phyloP scores from a whole-genome alignment of 2,329 filamentous ascomycete species.

The Colletotrichum chlorophyti region DNA sequence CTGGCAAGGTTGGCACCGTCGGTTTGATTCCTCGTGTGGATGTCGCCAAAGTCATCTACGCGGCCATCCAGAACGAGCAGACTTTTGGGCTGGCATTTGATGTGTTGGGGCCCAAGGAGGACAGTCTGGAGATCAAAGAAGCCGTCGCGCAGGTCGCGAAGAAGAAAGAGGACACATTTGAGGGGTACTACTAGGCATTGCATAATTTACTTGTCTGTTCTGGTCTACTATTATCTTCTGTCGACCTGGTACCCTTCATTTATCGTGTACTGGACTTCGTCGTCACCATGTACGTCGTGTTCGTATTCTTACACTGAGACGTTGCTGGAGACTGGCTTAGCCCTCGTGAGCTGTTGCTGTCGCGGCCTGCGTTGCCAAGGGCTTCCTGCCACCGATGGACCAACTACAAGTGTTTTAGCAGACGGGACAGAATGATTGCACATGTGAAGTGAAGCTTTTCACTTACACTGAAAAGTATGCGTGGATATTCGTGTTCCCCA shows the following conservation, averaged over 20 bases:
- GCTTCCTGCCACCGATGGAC: conserved; percentile 33
- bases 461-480: conserved; percentile 46
- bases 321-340: too few species aligned
- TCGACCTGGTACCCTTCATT: too few species aligned
- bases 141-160: conserved; percentile 46
- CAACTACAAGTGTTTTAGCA: background rate
- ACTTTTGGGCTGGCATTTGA: conserved; percentile 51
- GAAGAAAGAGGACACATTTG: conserved; percentile 40
- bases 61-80: conserved; percentile 44
- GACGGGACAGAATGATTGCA: background rate
- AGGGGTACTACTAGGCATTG: conserved; percentile 32
- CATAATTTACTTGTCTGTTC: background rate
- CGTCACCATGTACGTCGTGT: too few species aligned
- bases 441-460: rapidly evolving
- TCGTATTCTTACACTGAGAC: too few species aligned
- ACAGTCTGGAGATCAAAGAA: conserved; percentile 38
- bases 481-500: conserved; percentile 42
- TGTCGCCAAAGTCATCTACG: conserved; percentile 50
- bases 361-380: too few species aligned
- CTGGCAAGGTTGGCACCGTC: conserved; percentile 48
- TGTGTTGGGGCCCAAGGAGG: conserved; percentile 45
- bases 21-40: conserved; percentile 48
- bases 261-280: too few species aligned
- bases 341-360: too few species aligned
- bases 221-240: too few species aligned